Evolutionary conservation across 192 early-diverging fungal genomes (phyloP).

Genomic region (Rhizoclosmatium globosum): DNA sequence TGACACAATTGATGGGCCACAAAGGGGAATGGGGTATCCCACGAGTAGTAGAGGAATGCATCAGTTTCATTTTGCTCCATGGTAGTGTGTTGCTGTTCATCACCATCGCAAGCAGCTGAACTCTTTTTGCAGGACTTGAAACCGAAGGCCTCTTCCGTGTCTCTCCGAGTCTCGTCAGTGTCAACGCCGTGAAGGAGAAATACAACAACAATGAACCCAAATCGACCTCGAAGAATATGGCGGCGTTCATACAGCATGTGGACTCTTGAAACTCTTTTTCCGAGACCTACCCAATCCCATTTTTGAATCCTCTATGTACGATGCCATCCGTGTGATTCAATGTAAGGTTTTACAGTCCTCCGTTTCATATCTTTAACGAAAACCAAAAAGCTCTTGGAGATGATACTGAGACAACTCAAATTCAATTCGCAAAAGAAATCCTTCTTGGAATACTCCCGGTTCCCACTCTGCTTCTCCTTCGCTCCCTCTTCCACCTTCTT

Average conservation of each 20-base stretch:
- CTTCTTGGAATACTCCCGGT: slow-evolving; percentile 49
- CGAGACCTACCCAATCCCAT: slow-evolving; percentile 82
- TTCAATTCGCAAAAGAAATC: slow-evolving; percentile 28
- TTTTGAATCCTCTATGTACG: slow-evolving; percentile 70
- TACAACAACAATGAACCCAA: slow-evolving; percentile 49
- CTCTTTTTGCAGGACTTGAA: slow-evolving; percentile 61
- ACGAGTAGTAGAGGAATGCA: slow-evolving; percentile 73
- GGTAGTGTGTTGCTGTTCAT: slow-evolving; percentile 48
- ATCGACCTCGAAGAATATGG: slow-evolving; percentile 38
- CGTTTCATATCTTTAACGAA: neutral
- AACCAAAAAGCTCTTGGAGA: neutral
- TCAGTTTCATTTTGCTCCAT: slow-evolving; percentile 71
- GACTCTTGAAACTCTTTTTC: slow-evolving; percentile 84
- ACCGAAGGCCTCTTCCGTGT: slow-evolving; percentile 87
- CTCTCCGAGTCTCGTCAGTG: slow-evolving; percentile 75
- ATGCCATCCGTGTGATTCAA: slow-evolving; percentile 59
- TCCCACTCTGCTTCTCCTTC: slow-evolving; percentile 36
- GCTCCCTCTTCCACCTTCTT: slow-evolving; percentile 76
- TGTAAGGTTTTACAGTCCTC: slow-evolving; percentile 36
- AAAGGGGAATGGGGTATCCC: slow-evolving; percentile 81
- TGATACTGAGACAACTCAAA: slow-evolving; percentile 15
- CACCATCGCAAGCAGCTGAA: neutral
- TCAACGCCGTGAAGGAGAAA: slow-evolving; percentile 70
- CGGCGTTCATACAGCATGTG: slow-evolving; percentile 84
- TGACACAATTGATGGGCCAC: slow-evolving; percentile 79